Evolutionary conservation across 1,284 basidiomycete species (phyloP), one percentile per base, ranked within the genome.

Genomic region (Cutaneotrichosporon sp.): DNA sequence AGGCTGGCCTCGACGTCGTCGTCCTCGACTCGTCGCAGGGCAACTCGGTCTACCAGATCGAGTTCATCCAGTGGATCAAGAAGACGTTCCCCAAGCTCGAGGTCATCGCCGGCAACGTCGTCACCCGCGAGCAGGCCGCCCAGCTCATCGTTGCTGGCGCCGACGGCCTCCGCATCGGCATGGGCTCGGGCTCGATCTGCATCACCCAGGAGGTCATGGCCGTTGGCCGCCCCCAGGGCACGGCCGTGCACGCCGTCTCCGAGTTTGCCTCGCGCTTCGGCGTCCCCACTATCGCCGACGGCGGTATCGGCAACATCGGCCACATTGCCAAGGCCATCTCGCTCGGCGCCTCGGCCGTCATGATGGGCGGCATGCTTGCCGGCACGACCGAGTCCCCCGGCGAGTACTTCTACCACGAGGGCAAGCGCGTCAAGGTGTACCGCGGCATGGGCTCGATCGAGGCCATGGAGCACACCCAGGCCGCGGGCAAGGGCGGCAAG

Each of bases 201-300:
- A 99, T 99, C 81, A 99, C 95, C 5, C 95, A 99, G 81, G 95
- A 99, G 79, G 92, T 99, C 72, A 99, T 98, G 91, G 95, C 97
- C n/a, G 95, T 98, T 59, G 97, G 95, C 33, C 88, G 95, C 36
- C 97, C 95, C 1, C 95, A 99, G 80, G 95, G 95, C 13, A 97
- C 95, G 0, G 95, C 97, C 14, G 94, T 99, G 14, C 90, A 91
- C 79, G 89, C 92, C 50, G 95, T 99, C 14, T 87, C 95, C 27
- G 93, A 99, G 82, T 98, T 98, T 73, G 88, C 95, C 27, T 85
- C 80, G 42, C 69, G 73, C 77, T 99, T 99, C 77, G 97, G 95
- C 47, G 89, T 99, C 1, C 97, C 95, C 9, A 92, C 97, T 71
- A 91, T 98, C 67, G 95, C 97, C n/a, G 97, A 99, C 77, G 95